phyloP scores from a whole-genome alignment of 75 land plant genomes.

The Pinus taeda region DNA sequence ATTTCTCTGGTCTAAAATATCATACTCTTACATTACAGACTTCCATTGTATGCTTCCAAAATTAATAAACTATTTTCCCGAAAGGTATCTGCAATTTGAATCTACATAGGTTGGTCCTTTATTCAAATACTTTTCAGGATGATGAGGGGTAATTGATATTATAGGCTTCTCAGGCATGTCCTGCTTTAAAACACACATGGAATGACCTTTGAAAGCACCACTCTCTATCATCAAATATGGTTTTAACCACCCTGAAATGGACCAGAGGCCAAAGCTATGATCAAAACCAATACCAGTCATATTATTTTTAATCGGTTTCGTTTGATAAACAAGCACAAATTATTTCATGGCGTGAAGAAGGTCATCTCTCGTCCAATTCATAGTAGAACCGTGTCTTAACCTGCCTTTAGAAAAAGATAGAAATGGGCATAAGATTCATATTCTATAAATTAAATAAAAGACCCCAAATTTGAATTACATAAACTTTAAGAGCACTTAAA shows the following conservation, averaged over 20 bases:
- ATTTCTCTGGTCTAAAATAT: slow-evolving; percentile 51
- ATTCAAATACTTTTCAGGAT: slow-evolving; percentile 70
- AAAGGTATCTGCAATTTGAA: slow-evolving; percentile 68
- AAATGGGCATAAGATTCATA: neutral
- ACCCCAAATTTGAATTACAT: neutral
- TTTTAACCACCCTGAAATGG: slow-evolving; percentile 67
- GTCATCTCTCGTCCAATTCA: slow-evolving; percentile 73
- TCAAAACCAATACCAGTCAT: slow-evolving; percentile 92
- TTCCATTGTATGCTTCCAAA: slow-evolving; percentile 77
- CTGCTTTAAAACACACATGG: slow-evolving; percentile 83
- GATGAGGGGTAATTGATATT: slow-evolving; percentile 71
- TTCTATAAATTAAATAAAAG: neutral
- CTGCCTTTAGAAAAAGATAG: slow-evolving; percentile 52
- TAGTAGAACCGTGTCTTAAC: slow-evolving; percentile 63
- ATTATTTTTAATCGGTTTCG: slow-evolving; percentile 49
- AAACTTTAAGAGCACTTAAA: too few species aligned
- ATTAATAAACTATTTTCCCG: slow-evolving; percentile 75
- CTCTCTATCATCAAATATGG: slow-evolving; percentile 82
- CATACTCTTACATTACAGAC: slow-evolving; percentile 52
- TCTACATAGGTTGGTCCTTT: slow-evolving; percentile 87
- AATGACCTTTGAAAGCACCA: slow-evolving; percentile 95
- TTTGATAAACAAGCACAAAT: slow-evolving; percentile 79
- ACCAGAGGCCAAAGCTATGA: slow-evolving; percentile 93
- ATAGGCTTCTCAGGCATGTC: slow-evolving; percentile 68
- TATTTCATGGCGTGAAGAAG: slow-evolving; percentile 53